Conservation (phyloP, 2,329 filamentous ascomycete genomes). For the Sodiomyces alkalinus region DNA sequence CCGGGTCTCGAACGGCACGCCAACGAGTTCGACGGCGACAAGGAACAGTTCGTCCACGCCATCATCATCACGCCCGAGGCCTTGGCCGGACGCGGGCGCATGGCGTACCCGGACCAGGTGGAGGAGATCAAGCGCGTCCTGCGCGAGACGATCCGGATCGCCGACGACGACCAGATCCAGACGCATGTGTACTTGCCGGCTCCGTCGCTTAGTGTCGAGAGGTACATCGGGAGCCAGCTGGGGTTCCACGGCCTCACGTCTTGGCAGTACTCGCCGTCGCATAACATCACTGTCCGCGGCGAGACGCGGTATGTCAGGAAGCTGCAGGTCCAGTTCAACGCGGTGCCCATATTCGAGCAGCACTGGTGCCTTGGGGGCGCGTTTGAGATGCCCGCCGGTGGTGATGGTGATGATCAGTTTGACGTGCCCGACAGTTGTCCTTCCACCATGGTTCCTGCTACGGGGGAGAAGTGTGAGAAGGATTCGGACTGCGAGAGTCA, state of each 20-base stretch:
- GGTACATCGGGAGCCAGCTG: too few relatives aligned
- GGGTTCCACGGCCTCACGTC: constrained; percentile 2
- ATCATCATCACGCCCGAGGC: not conserved
- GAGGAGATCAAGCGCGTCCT: not conserved
- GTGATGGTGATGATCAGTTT: too few relatives aligned
- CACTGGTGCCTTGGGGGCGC: constrained; percentile 6
- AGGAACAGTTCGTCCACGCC: not conserved
- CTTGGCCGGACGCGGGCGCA: not conserved
- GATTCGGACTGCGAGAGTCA: too few relatives aligned
- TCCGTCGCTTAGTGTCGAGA: too few relatives aligned
- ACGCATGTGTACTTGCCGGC: too few relatives aligned
- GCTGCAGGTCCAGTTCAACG: constrained; percentile 4
- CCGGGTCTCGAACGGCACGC: not conserved
- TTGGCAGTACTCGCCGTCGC: constrained; percentile 5
- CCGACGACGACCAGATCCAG: too few relatives aligned
- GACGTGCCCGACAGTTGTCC: too few relatives aligned
- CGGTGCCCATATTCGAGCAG: constrained; percentile 13
- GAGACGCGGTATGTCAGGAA: not conserved
- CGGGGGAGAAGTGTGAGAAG: too few relatives aligned
- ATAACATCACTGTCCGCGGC: not conserved
- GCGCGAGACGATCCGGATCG: too few relatives aligned
- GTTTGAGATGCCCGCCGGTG: too few relatives aligned
- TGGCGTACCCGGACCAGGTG: not conserved
- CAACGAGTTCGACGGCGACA: not conserved
- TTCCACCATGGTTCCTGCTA: too few relatives aligned